Conservation (phyloP, 2,329 filamentous ascomycete species). For the Sclerotinia subarctica region DNA sequence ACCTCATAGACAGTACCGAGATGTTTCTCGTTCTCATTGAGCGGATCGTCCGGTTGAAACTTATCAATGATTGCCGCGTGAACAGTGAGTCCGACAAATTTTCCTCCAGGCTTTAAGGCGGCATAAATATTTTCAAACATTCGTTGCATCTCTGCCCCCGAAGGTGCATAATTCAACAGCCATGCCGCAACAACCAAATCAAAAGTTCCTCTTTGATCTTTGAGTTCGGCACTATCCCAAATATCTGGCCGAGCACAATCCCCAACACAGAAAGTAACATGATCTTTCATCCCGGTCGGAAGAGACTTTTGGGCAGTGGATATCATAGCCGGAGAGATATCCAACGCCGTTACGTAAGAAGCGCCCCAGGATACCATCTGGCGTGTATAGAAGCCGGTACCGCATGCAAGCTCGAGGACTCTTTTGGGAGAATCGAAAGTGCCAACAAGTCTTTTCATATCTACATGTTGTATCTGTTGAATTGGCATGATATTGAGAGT, state of each 20-base stretch:
- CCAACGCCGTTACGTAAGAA: conserved; percentile 3
- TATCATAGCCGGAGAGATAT: conserved; percentile 6
- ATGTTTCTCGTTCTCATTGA: neutral
- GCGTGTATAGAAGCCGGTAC: conserved; percentile 7
- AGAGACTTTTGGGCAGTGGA: neutral
- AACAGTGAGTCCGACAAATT: conserved; percentile 1
- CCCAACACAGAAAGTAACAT: neutral
- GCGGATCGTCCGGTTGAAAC: neutral
- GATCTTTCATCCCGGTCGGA: neutral
- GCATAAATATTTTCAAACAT: conserved; percentile 1
- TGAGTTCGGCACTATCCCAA: neutral
- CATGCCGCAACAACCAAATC: conserved; percentile 5
- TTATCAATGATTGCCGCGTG: neutral
- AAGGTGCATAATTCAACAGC: conserved; percentile 5
- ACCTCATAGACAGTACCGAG: neutral
- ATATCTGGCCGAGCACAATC: conserved; percentile 2
- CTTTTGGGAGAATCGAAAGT: neutral
- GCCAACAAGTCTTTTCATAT: neutral
- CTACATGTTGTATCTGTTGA: neutral
- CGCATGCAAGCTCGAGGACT: conserved; percentile 11
- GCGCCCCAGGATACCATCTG: neutral
- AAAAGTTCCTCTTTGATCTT: neutral
- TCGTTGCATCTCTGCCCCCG: neutral
- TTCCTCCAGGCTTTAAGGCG: conserved; percentile 1
- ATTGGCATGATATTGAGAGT: neutral